Conservation (phyloP, 1,139 yeast species). For the Diutina siamensis region DNA sequence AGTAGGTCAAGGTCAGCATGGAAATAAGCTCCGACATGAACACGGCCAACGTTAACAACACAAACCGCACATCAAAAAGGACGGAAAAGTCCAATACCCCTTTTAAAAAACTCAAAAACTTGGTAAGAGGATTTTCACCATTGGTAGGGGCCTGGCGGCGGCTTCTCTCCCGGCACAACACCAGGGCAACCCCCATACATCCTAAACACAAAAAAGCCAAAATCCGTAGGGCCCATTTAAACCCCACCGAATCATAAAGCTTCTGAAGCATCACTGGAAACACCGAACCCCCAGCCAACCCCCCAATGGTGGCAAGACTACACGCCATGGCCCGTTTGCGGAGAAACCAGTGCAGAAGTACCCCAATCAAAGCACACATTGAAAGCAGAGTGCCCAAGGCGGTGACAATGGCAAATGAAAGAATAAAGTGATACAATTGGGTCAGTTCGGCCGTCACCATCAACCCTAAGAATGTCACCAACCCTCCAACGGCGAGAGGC, state of each 20-base stretch:
- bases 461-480: constrained; percentile 35
- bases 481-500: constrained; percentile 35
- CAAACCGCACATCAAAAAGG: constrained; percentile 28
- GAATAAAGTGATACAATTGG: constrained; percentile 44
- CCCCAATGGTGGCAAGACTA: constrained; percentile 50
- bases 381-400: constrained; percentile 49
- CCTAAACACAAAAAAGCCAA: constrained; percentile 38
- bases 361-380: constrained; percentile 49
- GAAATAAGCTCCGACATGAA: constrained; percentile 38
- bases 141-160: background rate
- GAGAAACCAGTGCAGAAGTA: constrained; percentile 52
- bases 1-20: constrained; percentile 22
- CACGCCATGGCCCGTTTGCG: constrained; percentile 43
- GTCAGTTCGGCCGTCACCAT: constrained; percentile 42
- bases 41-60: constrained; percentile 29
- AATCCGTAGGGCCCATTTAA: constrained; percentile 49
- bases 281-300: constrained; percentile 50
- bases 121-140: background rate
- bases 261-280: constrained; percentile 45
- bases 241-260: constrained; percentile 38
- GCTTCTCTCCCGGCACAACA: constrained; percentile 8
- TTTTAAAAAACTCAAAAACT: constrained; percentile 15
- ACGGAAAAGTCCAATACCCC: constrained; percentile 29
- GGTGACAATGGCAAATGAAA: constrained; percentile 43
- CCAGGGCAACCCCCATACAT: constrained; percentile 17